Base-by-base conservation (phyloP, 2,329 filamentous ascomycete genomes). In the Lomentospora prolificans region DNA sequence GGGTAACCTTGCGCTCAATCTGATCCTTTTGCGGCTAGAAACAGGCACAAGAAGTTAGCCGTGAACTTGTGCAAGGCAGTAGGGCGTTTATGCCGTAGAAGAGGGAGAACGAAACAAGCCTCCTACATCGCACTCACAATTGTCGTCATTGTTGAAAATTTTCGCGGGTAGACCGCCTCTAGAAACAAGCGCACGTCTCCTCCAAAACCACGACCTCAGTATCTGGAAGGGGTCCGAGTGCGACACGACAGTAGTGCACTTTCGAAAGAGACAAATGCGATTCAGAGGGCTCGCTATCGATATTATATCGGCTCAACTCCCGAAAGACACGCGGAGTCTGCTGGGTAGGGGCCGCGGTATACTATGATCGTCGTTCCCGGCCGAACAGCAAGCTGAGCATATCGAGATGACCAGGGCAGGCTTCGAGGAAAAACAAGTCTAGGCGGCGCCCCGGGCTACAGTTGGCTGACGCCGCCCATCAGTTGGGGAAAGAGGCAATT, bases 391-490 rank as follows among this genome's bases (percentile, higher is more conserved):
- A 25, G 44, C 22, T 22, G 22, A 25, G 44, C 44, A 48, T 48
- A 25, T 48, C 44, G 44, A 27, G 44, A 22, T 22, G 22, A 25
- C 44, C 17, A 22, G 22, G 44, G 44, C 44, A 25, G 44, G 17
- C 44, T 22, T 10, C 17, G 44, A 22, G 44, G 5, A 22, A 22
- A 33, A 33, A 33, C 7, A 33, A 33, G 30, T 33, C 17, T 48
- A 48, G 44, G 44, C 44, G 44, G 44, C 44, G 44, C 44, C 44
- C 44, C 44, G 44, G 44, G 44, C 44, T 48, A 48, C 4, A 48
- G 44, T 48, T 22, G 22, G 44, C 17, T 22, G 17, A 25, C 44
- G 44, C 44, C 44, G 44, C 44, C 44, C 44, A 48, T 48, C 44
- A 25, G 19, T 22, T 22, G 44, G 22, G 22, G 44, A 25, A 48